Conservation (phyloP, 768 basidiomycete genomes). For the Strobilomyces echinocephalus region DNA sequence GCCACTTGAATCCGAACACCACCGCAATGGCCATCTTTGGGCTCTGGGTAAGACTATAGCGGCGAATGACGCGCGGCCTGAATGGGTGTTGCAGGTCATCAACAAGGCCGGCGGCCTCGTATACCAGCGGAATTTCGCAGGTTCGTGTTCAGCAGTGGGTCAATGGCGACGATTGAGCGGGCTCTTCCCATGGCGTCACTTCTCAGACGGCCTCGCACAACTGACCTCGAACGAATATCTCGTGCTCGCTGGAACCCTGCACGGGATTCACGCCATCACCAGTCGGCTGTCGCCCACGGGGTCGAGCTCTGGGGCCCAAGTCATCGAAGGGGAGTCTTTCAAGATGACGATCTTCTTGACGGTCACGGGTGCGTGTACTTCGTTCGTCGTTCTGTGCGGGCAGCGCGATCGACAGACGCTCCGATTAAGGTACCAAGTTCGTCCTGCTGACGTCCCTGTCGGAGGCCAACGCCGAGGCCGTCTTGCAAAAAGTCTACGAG, state of each 20-base stretch:
- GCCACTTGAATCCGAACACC: neutral
- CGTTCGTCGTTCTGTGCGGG: neutral
- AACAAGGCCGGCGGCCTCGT: slow-evolving; percentile 98
- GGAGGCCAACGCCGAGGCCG: slow-evolving; percentile 62
- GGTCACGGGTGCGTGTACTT: slow-evolving; percentile 61
- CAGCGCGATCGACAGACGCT: slow-evolving; percentile 1
- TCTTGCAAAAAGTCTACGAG: slow-evolving; percentile 86
- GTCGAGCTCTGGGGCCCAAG: slow-evolving; percentile 79
- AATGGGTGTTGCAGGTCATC: slow-evolving; percentile 58
- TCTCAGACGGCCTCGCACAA: slow-evolving; percentile 81
- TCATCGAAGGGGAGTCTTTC: slow-evolving; percentile 95
- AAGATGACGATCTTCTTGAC: slow-evolving; percentile 91
- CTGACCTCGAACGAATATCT: slow-evolving; percentile 93
- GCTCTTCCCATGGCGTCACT: slow-evolving; percentile 9
- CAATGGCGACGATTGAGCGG: neutral
- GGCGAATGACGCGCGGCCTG: neutral
- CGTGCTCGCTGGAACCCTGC: slow-evolving; percentile 92
- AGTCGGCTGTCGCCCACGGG: slow-evolving; percentile 82
- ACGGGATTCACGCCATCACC: slow-evolving; percentile 98
- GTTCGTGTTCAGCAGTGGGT: no score
- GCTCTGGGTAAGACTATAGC: slow-evolving; percentile 56
- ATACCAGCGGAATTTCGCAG: slow-evolving; percentile 71
- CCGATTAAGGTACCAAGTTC: slow-evolving; percentile 80
- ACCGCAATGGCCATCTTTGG: slow-evolving; percentile 67
- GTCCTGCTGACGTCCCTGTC: slow-evolving; percentile 82